phyloP scores from a whole-genome alignment of 1,284 basidiomycete species.

The Cerioporus squamosus region DNA sequence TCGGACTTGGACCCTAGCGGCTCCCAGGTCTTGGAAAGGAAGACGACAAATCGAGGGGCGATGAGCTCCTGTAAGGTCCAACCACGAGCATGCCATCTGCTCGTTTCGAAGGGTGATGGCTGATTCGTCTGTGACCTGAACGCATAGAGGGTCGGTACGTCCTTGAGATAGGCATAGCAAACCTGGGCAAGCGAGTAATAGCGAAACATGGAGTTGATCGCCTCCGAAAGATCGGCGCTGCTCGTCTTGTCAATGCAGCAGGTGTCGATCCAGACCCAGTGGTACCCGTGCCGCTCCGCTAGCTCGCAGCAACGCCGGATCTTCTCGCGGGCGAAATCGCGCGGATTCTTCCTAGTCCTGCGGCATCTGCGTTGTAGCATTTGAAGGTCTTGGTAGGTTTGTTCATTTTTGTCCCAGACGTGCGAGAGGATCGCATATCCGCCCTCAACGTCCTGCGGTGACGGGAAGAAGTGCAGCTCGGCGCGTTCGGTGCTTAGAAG shows the following conservation, averaged over 20 bases:
- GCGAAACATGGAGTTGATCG: conserved; percentile 21
- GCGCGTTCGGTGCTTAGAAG: conserved; percentile 1
- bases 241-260: conserved; percentile 19
- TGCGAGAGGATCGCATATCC: conserved; percentile 14
- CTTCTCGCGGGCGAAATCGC: neutral
- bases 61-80: conserved; percentile 21
- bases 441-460: neutral
- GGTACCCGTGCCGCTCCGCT: neutral
- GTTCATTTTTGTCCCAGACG: conserved; percentile 4
- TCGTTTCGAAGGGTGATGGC: neutral
- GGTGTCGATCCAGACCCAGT: conserved; percentile 22
- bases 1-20: conserved; percentile 10
- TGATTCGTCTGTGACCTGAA: no score
- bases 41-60: conserved; percentile 8
- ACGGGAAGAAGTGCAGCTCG: neutral
- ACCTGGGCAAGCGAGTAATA: conserved; percentile 12
- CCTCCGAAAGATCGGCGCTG: conserved; percentile 19
- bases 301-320: conserved; percentile 2
- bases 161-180: conserved; percentile 16
- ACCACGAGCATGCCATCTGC: conserved; percentile 14
- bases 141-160: neutral
- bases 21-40: conserved; percentile 11
- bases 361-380: neutral
- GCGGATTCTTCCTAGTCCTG: neutral
- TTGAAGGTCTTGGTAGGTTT: conserved; percentile 2